A percentile compares a stretch with the other conserved stretches of the same genome.
Conservation (phyloP, 331 rosid species). For the Erythrophleum ivorense region DNA sequence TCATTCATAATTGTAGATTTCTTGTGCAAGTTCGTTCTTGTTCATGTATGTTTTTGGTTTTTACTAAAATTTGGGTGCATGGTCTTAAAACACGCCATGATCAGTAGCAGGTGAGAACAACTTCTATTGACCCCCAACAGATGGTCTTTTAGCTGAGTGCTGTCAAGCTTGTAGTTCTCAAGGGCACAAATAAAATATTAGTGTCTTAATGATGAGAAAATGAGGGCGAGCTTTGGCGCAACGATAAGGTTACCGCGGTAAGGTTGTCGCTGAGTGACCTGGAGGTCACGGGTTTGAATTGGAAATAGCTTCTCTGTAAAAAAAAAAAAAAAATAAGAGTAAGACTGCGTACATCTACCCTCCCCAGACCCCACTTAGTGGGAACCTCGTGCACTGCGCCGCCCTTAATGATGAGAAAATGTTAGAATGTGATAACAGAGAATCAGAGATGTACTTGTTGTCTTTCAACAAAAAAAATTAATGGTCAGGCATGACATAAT, state of each 20-base stretch:
- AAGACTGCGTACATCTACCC: no score
- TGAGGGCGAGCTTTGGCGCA: no score
- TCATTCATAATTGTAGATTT: background rate
- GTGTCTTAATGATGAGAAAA: background rate
- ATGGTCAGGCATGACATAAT: background rate
- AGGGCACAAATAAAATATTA: background rate
- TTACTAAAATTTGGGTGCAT: background rate
- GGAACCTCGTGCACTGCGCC: no score
- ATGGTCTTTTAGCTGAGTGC: background rate
- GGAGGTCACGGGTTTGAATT: no score
- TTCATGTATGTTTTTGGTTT: background rate
- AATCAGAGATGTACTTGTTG: constrained; percentile 13
- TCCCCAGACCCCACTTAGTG: no score
- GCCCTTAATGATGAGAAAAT: background rate
- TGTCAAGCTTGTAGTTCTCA: constrained; percentile 9
- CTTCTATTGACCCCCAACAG: background rate
- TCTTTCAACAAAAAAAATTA: background rate
- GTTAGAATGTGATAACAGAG: background rate
- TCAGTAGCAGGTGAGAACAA: background rate
- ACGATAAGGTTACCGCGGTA: no score
- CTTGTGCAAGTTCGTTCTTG: constrained; percentile 9
- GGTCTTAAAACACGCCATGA: background rate
- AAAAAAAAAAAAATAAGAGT: no score
- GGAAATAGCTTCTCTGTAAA: no score
- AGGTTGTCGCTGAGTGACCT: no score